Conservation (phyloP, 371 early-diverging fungal genomes). For the Mucor irregularis region DNA sequence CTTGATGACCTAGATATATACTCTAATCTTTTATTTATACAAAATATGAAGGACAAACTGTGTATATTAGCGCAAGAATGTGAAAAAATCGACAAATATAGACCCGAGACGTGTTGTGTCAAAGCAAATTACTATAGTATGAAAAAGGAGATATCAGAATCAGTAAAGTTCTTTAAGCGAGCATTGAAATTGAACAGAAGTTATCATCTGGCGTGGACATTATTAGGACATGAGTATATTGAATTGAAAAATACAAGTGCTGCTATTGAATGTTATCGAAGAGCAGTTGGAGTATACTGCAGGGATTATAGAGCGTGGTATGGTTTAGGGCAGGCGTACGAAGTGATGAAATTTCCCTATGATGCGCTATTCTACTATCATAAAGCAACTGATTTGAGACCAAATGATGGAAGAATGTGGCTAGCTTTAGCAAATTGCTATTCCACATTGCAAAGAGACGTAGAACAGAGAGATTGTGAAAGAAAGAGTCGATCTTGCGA, state of each 20-base stretch:
- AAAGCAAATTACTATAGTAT: conserved; percentile 90
- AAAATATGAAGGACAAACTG: conserved; percentile 69
- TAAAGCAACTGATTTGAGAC: conserved; percentile 75
- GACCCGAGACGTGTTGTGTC: conserved; percentile 89
- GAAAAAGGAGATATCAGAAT: conserved; percentile 79
- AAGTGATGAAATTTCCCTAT: conserved; percentile 76
- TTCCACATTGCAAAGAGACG: conserved; percentile 47
- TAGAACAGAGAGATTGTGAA: conserved; percentile 69
- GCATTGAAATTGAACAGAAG: conserved; percentile 80
- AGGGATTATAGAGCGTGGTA: conserved; percentile 94
- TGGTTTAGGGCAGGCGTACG: conserved; percentile 91
- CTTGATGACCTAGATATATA: conserved; percentile 86
- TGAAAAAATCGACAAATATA: conserved; percentile 73
- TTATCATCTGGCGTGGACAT: conserved; percentile 85
- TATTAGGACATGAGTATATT: conserved; percentile 96
- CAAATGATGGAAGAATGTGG: conserved; percentile 84
- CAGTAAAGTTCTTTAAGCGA: conserved; percentile 83
- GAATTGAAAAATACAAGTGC: conserved; percentile 87
- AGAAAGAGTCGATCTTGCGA: conserved; percentile 65
- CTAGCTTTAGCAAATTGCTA: conserved; percentile 73
- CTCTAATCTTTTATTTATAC: conserved; percentile 89
- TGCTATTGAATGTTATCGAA: conserved; percentile 89
- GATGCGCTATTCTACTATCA: conserved; percentile 87
- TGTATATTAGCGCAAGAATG: conserved; percentile 81
- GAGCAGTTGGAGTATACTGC: conserved; percentile 76